These are phyloP conservation scores for Papiliotrema terrestris DNA, from an alignment of 1,284 basidiomycete genomes.

Conservation along the genomic window DNA sequence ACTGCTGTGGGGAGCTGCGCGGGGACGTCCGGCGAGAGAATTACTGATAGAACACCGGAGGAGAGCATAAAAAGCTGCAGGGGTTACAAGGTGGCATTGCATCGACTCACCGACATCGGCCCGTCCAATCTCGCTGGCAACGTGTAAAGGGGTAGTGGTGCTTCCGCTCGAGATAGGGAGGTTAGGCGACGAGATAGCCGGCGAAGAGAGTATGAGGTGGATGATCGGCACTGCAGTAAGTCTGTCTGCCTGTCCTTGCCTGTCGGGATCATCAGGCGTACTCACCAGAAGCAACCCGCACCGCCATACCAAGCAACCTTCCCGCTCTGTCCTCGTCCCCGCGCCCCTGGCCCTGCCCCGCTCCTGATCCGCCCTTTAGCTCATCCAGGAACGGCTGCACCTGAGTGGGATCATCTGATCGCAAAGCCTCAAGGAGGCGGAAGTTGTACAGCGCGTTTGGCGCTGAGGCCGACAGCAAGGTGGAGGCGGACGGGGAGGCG, in stretches of 20 bases:
- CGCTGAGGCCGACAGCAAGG: conserved; percentile 4
- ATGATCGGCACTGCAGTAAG: conserved; percentile 57
- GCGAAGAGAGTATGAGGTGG: conserved; percentile 64
- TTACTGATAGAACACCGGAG: too few species aligned
- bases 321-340: conserved; percentile 54
- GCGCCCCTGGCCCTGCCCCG: conserved; percentile 51
- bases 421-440: conserved; percentile 71
- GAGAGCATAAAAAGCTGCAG: too few species aligned
- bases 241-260: not conserved
- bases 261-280: conserved; percentile 10
- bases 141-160: conserved; percentile 78
- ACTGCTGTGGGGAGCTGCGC: too few species aligned
- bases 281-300: conserved; percentile 76
- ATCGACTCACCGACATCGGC: conserved; percentile 60
- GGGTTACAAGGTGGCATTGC: not conserved
- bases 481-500: conserved; percentile 11
- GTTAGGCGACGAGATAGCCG: conserved; percentile 59
- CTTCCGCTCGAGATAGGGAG: conserved; percentile 59
- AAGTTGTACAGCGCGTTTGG: conserved; percentile 65
- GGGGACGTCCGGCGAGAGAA: too few species aligned
- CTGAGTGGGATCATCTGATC: conserved; percentile 67
- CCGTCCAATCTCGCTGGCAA: conserved; percentile 77
- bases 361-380: conserved; percentile 50
- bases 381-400: conserved; percentile 82
- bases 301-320: conserved; percentile 76